These are phyloP conservation scores for Tephrocybe sp. DNA, from an alignment of 768 basidiomycete species.

Conservation along the genomic window DNA sequence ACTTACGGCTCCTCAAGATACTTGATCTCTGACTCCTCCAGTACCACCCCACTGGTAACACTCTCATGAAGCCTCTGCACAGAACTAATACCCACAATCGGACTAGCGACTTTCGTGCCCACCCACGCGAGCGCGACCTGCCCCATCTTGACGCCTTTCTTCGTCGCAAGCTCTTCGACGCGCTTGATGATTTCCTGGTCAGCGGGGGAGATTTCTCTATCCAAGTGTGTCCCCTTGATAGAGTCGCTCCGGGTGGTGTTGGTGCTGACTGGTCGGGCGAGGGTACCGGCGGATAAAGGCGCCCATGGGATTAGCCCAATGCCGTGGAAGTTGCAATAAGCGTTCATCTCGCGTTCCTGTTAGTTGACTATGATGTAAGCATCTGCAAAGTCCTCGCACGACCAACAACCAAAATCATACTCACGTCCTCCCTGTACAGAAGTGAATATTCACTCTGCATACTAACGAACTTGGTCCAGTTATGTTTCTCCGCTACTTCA, in stretches of 20 bases:
- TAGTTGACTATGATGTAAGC: no score
- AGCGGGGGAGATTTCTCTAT: slow-evolving; percentile 19
- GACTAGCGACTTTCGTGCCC: slow-evolving; percentile 30
- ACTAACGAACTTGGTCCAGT: no score
- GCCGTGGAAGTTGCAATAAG: slow-evolving; percentile 44
- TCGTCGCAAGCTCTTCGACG: slow-evolving; percentile 39
- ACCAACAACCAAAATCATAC: no score
- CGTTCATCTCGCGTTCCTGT: slow-evolving; percentile 43
- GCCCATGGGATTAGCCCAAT: slow-evolving; percentile 55
- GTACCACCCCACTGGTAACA: slow-evolving; percentile 20
- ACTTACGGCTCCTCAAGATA: slow-evolving; percentile 37
- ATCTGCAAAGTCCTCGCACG: no score
- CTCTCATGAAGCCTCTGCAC: slow-evolving; percentile 18
- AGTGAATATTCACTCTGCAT: no score
- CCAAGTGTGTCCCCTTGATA: slow-evolving; percentile 17
- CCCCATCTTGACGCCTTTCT: slow-evolving; percentile 38
- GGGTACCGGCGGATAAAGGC: slow-evolving; percentile 36
- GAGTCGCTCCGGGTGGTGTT: slow-evolving; percentile 18
- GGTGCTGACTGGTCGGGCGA: slow-evolving; percentile 32
- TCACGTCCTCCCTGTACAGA: no score
- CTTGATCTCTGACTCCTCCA: slow-evolving; percentile 41
- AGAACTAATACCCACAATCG: slow-evolving; percentile 24
- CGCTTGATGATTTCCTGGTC: slow-evolving; percentile 31
- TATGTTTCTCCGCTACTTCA: no score
- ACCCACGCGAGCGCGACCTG: slow-evolving; percentile 46